Evolutionary conservation across 2,329 filamentous ascomycete genomes (phyloP).

Genomic region (Fusarium ambrosium): DNA sequence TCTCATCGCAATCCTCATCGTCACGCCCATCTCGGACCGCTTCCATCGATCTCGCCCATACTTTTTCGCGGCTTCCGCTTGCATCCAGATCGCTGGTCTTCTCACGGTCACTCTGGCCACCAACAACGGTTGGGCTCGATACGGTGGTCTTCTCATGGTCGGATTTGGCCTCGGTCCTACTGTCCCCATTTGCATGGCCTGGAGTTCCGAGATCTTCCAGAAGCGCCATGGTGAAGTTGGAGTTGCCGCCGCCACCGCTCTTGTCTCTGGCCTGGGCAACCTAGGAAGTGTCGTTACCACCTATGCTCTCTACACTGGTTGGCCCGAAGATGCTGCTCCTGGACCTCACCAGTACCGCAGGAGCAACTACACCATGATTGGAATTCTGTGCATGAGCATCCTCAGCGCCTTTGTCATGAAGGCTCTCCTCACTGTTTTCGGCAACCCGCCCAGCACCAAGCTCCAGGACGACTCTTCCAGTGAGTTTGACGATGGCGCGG

Average conservation of each 20-base stretch:
- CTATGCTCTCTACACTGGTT: slow-evolving; percentile 90
- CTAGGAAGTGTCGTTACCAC: slow-evolving; percentile 88
- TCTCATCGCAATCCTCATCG: slow-evolving; percentile 85
- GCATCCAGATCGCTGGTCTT: slow-evolving; percentile 85
- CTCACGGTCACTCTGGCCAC: slow-evolving; percentile 82
- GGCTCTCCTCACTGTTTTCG: slow-evolving; percentile 70
- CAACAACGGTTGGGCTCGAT: slow-evolving; percentile 82
- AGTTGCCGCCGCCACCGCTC: slow-evolving; percentile 85
- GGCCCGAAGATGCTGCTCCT: slow-evolving; percentile 79
- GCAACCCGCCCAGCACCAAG: slow-evolving; percentile 65
- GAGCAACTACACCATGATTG: slow-evolving; percentile 91
- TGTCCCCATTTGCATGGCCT: slow-evolving; percentile 93
- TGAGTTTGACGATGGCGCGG: slow-evolving; percentile 71
- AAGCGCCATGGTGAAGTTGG: slow-evolving; percentile 90
- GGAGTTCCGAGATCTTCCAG: slow-evolving; percentile 93
- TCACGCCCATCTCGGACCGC: slow-evolving; percentile 88
- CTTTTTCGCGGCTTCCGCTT: slow-evolving; percentile 83
- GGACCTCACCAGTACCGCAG: slow-evolving; percentile 81
- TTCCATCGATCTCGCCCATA: slow-evolving; percentile 84
- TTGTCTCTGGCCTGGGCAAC: slow-evolving; percentile 90
- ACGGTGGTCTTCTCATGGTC: slow-evolving; percentile 89
- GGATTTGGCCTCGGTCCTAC: slow-evolving; percentile 92
- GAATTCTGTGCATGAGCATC: slow-evolving; percentile 84
- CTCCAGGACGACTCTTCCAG: slow-evolving; percentile 57
- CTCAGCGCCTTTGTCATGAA: slow-evolving; percentile 78